phyloP scores from a whole-genome alignment of 768 basidiomycete genomes.

The Tricholoma sp. region DNA sequence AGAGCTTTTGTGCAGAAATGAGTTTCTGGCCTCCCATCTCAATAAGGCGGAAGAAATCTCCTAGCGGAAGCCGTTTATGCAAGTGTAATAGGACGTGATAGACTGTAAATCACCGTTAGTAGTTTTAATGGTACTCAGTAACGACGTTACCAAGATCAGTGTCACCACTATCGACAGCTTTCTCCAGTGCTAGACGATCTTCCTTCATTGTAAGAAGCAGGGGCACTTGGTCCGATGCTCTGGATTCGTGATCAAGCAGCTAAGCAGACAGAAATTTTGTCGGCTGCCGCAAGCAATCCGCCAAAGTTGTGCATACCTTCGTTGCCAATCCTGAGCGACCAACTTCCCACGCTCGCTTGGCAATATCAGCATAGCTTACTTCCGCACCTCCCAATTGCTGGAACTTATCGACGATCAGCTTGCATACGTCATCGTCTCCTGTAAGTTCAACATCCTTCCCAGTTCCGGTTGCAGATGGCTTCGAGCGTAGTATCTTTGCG shows the following conservation, averaged over 20 bases:
- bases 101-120: conserved; percentile 42
- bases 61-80: conserved; percentile 75
- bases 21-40: conserved; percentile 83
- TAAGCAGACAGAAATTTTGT: conserved; percentile 22
- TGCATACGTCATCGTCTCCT: conserved; percentile 76
- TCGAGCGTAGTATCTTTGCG: conserved; percentile 79
- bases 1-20: conserved; percentile 66
- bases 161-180: conserved; percentile 93
- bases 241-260: conserved; percentile 88
- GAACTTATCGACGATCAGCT: conserved; percentile 86
- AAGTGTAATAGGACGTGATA: conserved; percentile 91
- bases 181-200: conserved; percentile 78
- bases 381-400: conserved; percentile 69
- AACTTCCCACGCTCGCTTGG: conserved; percentile 75
- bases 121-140: not conserved
- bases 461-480: conserved; percentile 47
- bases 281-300: not conserved
- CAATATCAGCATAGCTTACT: conserved; percentile 94
- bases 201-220: conserved; percentile 93
- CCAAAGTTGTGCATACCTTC: conserved; percentile 45
- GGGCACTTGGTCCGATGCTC: conserved; percentile 89
- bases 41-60: conserved; percentile 90
- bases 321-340: conserved; percentile 46
- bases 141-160: conserved; percentile 73
- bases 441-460: conserved; percentile 50